A percentile compares a stretch with the other conserved stretches of the same genome.
Conservation (phyloP, 441 rosid genomes). For the Croton laevigatus region DNA sequence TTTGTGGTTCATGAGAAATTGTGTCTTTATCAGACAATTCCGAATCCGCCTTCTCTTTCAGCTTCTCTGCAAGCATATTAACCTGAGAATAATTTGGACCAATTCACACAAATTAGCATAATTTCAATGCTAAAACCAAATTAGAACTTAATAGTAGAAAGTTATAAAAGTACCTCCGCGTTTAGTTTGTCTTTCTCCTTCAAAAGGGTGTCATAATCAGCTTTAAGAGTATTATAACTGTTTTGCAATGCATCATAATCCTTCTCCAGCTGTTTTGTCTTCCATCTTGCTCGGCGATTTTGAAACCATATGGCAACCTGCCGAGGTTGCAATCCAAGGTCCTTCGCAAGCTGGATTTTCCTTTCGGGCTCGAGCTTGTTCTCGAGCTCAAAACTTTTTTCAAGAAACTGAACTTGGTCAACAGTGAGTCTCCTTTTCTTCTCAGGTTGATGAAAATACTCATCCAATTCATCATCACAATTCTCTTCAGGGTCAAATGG, state of each 20-base stretch:
- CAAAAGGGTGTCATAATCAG: conserved; percentile 46
- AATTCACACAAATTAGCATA: background rate
- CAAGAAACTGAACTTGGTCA: conserved; percentile 66
- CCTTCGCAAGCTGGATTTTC: conserved; percentile 72
- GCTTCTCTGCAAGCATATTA: conserved; percentile 38
- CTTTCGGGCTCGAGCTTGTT: conserved; percentile 79
- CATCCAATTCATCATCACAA: conserved; percentile 60
- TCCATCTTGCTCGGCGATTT: conserved; percentile 74
- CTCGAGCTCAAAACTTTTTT: conserved; percentile 63
- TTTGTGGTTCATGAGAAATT: conserved; percentile 29
- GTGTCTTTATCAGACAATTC: conserved; percentile 31
- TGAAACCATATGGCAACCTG: conserved; percentile 81
- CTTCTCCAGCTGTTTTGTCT: conserved; percentile 65
- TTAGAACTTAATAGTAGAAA: background rate
- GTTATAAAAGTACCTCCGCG: conserved; percentile 38
- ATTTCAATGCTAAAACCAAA: background rate
- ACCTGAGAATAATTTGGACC: conserved; percentile 35
- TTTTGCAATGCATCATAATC: conserved; percentile 49
- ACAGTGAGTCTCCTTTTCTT: conserved; percentile 57
- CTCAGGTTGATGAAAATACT: conserved; percentile 58
- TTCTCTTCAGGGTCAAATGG: conserved; percentile 45
- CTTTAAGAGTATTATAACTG: conserved; percentile 42
- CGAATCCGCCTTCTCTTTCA: conserved; percentile 31
- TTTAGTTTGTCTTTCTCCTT: conserved; percentile 50
- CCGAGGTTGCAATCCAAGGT: conserved; percentile 67